phyloP scores from a whole-genome alignment of 257 asterid species.

The Coffea eugenioides region DNA sequence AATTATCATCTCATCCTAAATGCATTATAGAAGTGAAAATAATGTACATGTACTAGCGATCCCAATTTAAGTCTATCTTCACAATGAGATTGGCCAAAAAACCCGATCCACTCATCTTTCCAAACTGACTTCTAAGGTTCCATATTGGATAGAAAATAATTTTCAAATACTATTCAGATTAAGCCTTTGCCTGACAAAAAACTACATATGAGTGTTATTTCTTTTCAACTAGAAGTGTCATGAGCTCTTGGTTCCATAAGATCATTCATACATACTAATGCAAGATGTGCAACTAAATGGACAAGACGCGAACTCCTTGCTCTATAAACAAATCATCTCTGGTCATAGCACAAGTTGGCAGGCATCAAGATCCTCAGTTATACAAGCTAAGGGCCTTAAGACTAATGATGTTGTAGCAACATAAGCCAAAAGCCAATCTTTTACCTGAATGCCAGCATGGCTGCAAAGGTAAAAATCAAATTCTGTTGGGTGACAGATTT shows the following conservation, averaged over 20 bases:
- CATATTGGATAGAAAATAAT: neutral
- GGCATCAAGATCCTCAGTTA: neutral
- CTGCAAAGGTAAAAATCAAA: conserved; percentile 95
- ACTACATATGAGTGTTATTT: neutral
- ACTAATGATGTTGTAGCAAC: neutral
- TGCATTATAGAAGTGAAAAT: neutral
- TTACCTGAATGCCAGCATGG: conserved; percentile 98
- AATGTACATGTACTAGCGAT: neutral
- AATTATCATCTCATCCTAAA: neutral
- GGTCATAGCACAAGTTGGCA: neutral
- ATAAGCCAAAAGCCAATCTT: conserved; percentile 1
- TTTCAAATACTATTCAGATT: neutral
- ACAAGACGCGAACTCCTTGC: neutral
- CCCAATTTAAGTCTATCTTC: neutral
- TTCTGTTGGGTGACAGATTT: conserved; percentile 96
- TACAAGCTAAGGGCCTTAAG: neutral
- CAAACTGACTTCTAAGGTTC: neutral
- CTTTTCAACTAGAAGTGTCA: neutral
- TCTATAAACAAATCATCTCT: too few species aligned
- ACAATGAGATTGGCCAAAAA: neutral
- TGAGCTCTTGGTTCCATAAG: neutral
- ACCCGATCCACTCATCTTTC: neutral
- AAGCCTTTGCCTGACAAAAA: neutral
- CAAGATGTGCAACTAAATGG: too few species aligned
- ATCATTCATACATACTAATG: neutral